phyloP scores from a whole-genome alignment of 2,329 filamentous ascomycete genomes.

The Hymenoscyphus salicellus region DNA sequence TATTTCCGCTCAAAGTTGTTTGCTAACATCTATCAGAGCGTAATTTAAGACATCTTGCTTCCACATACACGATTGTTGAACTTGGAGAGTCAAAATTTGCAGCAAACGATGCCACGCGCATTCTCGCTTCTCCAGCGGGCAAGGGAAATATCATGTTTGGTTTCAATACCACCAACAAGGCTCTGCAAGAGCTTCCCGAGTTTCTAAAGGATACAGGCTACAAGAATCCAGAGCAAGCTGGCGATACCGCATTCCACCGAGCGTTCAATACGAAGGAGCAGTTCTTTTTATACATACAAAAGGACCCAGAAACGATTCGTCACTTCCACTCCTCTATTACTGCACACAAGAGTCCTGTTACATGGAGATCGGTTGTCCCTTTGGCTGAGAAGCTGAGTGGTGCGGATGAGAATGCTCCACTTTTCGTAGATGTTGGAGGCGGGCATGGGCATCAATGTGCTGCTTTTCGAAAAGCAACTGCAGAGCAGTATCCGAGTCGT shows the following conservation, averaged over 20 bases:
- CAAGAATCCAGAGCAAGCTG: not conserved
- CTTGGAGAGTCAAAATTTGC: not conserved
- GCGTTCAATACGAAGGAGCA: not conserved
- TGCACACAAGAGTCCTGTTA: not conserved
- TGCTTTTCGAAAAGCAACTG: conserved; percentile 39
- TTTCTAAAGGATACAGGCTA: not conserved
- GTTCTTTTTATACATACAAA: not conserved
- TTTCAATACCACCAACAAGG: not conserved
- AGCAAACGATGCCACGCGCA: not conserved
- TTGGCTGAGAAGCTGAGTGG: not conserved
- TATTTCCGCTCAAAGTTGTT: not conserved
- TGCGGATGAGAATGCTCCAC: conserved; percentile 1
- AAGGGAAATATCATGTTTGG: conserved; percentile 1
- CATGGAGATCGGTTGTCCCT: not conserved
- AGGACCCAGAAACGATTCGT: not conserved
- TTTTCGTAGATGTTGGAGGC: conserved; percentile 11
- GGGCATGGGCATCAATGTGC: not conserved
- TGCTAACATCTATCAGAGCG: conserved; percentile 3
- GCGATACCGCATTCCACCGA: not conserved
- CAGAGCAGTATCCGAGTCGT: not conserved
- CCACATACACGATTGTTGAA: not conserved
- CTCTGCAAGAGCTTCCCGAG: not conserved
- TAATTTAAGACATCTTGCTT: conserved; percentile 4
- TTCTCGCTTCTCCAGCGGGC: not conserved
- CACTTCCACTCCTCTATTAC: not conserved